phyloP scores from a whole-genome alignment of 441 rosid species.

The Arabidopsis hybrid region DNA sequence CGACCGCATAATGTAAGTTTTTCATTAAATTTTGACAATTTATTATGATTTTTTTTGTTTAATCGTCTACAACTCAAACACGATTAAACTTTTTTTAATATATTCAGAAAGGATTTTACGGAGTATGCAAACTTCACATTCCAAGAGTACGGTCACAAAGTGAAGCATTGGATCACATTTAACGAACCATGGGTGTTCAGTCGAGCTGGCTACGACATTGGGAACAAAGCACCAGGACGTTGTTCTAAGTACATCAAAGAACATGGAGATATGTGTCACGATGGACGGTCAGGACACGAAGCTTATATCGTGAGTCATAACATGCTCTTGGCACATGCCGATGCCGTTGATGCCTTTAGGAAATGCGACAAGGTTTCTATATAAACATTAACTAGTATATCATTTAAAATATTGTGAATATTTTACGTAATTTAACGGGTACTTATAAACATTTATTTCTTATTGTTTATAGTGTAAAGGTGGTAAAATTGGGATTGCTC shows the following conservation, averaged over 20 bases:
- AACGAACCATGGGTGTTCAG: conserved; percentile 49
- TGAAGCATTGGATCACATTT: conserved; percentile 53
- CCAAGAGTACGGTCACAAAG: conserved; percentile 55
- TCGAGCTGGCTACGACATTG: conserved; percentile 44
- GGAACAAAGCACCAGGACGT: conserved; percentile 47
- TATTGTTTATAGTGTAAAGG: conserved; percentile 37
- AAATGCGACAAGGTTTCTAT: conserved; percentile 39
- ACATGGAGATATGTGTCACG: conserved; percentile 37
- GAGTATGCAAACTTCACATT: conserved; percentile 50
- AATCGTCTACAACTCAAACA: neutral
- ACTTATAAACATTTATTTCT: neutral
- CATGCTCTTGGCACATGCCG: conserved; percentile 47
- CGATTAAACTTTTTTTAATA: neutral
- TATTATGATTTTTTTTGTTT: neutral
- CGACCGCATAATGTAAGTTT: conserved; percentile 45
- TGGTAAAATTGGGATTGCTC: conserved; percentile 50
- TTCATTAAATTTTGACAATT: neutral
- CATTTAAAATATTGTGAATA: neutral
- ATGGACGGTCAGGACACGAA: conserved; percentile 44
- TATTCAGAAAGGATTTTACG: conserved; percentile 36
- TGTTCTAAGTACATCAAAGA: conserved; percentile 46
- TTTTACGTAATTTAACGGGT: neutral
- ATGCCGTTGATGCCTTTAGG: conserved; percentile 47
- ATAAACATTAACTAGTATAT: conserved; percentile 1
- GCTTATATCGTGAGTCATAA: conserved; percentile 45